phyloP scores from a whole-genome alignment of 2,329 filamentous ascomycete genomes.

The Diplodia intermedia region DNA sequence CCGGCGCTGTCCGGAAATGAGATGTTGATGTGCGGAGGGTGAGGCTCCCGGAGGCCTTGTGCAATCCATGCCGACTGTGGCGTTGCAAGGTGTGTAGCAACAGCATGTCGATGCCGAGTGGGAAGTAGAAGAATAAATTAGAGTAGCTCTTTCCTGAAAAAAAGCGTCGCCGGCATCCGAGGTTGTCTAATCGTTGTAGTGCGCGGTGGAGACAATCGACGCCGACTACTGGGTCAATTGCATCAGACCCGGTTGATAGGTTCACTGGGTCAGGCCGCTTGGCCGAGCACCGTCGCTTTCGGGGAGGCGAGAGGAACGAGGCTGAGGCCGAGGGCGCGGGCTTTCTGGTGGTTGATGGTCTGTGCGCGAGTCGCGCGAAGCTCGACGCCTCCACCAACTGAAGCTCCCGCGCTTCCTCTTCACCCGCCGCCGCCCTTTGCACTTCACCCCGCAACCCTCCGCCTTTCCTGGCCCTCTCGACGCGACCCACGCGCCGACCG shows the following conservation, averaged over 20 bases:
- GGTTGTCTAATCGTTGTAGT: background rate
- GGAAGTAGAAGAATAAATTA: background rate
- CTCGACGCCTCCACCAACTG: conserved; percentile 9
- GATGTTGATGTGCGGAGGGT: background rate
- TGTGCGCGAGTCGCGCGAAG: background rate
- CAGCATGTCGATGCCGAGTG: background rate
- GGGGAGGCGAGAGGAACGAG: background rate
- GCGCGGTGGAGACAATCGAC: too few relatives aligned
- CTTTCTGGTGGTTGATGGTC: background rate
- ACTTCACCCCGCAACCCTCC: background rate
- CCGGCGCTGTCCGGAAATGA: background rate
- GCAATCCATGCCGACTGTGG: background rate
- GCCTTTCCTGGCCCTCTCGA: background rate
- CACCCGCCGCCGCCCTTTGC: conserved; percentile 6
- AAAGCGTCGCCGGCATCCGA: too few relatives aligned
- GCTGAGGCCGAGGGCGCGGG: background rate
- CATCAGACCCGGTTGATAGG: background rate
- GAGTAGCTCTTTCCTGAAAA: background rate
- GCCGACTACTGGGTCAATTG: background rate
- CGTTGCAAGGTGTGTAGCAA: background rate
- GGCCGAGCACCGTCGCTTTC: background rate
- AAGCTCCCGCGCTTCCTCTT: conserved; percentile 1
- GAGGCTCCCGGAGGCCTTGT: background rate
- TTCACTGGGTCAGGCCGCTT: background rate
- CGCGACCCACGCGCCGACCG: conserved; percentile 2